A percentile compares a stretch with the other conserved stretches of the same genome.
Conservation (phyloP, 352 stramenopile species). For the Phytophthora tentaculata region DNA sequence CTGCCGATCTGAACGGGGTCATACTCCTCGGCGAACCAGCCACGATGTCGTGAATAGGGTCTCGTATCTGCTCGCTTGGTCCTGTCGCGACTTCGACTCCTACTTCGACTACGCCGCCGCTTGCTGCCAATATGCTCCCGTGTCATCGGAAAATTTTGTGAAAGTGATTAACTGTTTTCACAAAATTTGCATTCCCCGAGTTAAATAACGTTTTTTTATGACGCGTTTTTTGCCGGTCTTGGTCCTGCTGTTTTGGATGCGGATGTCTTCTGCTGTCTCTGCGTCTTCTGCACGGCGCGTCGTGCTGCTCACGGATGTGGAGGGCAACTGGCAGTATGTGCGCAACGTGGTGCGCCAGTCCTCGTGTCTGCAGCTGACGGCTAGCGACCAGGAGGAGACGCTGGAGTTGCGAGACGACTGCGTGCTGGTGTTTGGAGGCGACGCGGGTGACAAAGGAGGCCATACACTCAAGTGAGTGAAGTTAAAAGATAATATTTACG, state of each 20-base stretch:
- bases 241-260: conserved; percentile 9
- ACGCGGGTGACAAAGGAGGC: conserved; percentile 91
- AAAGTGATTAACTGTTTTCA: too few species aligned
- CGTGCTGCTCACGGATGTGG: conserved; percentile 79
- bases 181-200: too few species aligned
- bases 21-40: conserved; percentile 79
- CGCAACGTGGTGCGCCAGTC: conserved; percentile 69
- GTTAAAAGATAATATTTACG: not conserved
- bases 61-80: not conserved
- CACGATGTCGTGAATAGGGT: conserved; percentile 2
- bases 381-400: conserved; percentile 29
- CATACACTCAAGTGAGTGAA: conserved; percentile 76
- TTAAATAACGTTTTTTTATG: too few species aligned
- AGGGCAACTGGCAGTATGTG: conserved; percentile 86
- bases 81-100: conserved; percentile 33
- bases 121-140: not conserved
- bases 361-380: conserved; percentile 55
- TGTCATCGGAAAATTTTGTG: too few species aligned
- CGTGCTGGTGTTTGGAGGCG: conserved; percentile 91
- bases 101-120: conserved; percentile 14
- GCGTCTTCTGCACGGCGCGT: conserved; percentile 45
- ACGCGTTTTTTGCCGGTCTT: conserved; percentile 4
- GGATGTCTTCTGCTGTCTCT: not conserved
- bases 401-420: conserved; percentile 73
- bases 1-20: conserved; percentile 68